Evolutionary conservation across 1,284 basidiomycete species (phyloP).

Genomic region (Salmacisia buchloeana): DNA sequence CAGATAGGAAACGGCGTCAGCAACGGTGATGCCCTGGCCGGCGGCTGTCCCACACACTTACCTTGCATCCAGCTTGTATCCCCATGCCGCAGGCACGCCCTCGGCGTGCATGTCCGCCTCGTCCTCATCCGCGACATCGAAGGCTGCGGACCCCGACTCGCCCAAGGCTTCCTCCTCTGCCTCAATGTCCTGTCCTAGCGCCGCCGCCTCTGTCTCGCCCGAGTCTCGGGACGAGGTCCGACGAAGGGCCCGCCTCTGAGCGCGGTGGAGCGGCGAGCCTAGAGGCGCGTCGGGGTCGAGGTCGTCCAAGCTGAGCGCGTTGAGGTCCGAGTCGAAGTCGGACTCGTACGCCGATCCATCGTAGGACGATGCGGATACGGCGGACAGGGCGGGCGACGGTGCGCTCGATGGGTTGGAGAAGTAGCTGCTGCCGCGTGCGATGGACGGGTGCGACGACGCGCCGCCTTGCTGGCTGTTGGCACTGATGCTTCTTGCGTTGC

Average conservation of each 20-base stretch:
- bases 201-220: not conserved
- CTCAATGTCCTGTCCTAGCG: too few species aligned
- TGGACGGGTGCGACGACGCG: too few species aligned
- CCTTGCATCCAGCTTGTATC: constrained; percentile 37
- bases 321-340: not conserved
- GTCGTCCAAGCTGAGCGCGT: constrained; percentile 1
- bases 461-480: too few species aligned
- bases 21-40: not conserved
- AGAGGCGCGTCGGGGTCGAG: not conserved
- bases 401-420: too few species aligned
- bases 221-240: not conserved
- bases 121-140: constrained; percentile 25
- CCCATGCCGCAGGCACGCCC: constrained; percentile 44
- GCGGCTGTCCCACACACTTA: constrained; percentile 6
- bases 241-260: not conserved
- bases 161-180: not conserved
- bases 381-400: constrained; percentile 1
- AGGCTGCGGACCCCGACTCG: not conserved
- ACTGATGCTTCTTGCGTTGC: too few species aligned
- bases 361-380: constrained; percentile 1
- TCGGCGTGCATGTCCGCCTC: constrained; percentile 50
- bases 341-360: not conserved
- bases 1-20: not conserved
- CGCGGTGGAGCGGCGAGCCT: not conserved
- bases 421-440: too few species aligned